A percentile compares a stretch with the other conserved stretches of the same genome.
Evolutionary conservation across 495 filamentous ascomycete species (phyloP).

Genomic region (Penicillium maclennaniae): DNA sequence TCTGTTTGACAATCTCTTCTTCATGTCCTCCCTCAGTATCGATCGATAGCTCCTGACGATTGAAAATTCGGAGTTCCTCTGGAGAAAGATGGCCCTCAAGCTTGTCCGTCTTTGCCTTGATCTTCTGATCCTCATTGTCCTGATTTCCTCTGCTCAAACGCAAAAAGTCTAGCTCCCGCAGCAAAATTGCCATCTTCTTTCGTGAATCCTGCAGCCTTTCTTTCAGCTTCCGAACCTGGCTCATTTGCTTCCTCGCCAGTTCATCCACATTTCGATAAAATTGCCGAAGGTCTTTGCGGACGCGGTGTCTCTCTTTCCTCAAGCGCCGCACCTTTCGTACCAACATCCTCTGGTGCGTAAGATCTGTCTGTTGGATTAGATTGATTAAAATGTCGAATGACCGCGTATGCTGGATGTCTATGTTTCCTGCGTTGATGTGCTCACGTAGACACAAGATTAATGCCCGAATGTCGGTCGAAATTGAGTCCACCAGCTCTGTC

Average conservation of each 20-base stretch:
- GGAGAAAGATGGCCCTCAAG: not conserved
- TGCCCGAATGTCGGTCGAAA: slow-evolving; percentile 29
- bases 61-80: not conserved
- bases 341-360: slow-evolving; percentile 2
- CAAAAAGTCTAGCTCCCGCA: slow-evolving; percentile 1
- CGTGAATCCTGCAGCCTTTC: not conserved
- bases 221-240: not conserved
- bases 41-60: not conserved
- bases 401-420: slow-evolving; percentile 12
- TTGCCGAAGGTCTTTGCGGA: slow-evolving; percentile 10
- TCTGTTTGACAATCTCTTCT: not conserved
- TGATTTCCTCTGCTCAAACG: not conserved
- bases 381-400: slow-evolving; percentile 24
- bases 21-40: not conserved
- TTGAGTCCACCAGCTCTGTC: slow-evolving; percentile 21
- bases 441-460: slow-evolving; percentile 23
- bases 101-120: not conserved
- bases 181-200: not conserved
- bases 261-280: slow-evolving; percentile 8
- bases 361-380: slow-evolving; percentile 16
- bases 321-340: slow-evolving; percentile 11
- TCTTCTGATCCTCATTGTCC: not conserved
- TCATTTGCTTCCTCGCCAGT: slow-evolving; percentile 7
- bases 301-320: slow-evolving; percentile 12
- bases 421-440: slow-evolving; percentile 13